Base-by-base conservation (phyloP, 2,329 filamentous ascomycete genomes). In the Seiridium cupressi region DNA sequence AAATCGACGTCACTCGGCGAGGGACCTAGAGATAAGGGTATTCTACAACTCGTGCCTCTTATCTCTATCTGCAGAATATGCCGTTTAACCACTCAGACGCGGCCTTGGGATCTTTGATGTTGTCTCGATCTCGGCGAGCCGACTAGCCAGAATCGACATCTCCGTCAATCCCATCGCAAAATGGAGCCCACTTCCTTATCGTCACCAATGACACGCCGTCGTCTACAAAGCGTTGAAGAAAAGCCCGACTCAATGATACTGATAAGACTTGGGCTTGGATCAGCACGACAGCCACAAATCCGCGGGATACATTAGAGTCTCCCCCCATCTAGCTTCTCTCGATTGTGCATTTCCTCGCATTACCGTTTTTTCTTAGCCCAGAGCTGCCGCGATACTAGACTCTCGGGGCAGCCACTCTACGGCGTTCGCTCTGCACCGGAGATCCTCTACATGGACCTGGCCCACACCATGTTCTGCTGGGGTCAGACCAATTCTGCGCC, bases 331-430 rank as follows among this genome's bases (percentile, higher is more conserved):
- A 49, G 34, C 49, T 38, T 60, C 38, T 49, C 55, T 59, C 60
- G 48, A 46, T 60, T 44, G 57, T 61, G 62, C 62, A 65, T 64
- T 63, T 65, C 65, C 63, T 66, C 53, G 38, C 53, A 26, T 44
- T 55, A 38, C 53, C 38, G 42, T 57, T 31, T 36, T 26, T 40
- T 44, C 44, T 36, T 8, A 26, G 18, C 18, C 18, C 18, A 26
- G 18, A 26, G 18, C 2, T 26, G 18, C 18, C 18, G 18, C 18
- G 18, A 26, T 26, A 26, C 18, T 26, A 26, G 18, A 26, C 18
- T 9, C 26, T 32, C 38, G 11, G 9, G 44, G 53, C 38, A 44
- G n/a, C 18, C 13, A 48, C n/a, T 48, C 46, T n/a, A 32, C 46
- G 46, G 46, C 18, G 18, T 26, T 26, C 18, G 18, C 18, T 26